Base-by-base conservation (phyloP, 371 early-diverging fungal species). In the Globomyces sp. region DNA sequence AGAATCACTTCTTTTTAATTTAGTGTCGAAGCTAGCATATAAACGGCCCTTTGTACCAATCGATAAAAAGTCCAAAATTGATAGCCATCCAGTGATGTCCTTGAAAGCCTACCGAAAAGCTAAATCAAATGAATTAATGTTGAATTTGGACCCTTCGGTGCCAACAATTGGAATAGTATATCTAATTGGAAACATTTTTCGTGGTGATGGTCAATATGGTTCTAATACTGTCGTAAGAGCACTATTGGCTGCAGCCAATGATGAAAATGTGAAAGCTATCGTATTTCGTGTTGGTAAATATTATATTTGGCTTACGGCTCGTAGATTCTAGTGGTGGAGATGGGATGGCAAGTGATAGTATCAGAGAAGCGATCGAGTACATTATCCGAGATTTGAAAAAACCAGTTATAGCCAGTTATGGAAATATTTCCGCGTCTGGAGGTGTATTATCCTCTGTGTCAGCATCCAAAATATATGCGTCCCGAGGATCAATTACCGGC, bases 401-500 rank as follows among this genome's bases (percentile, higher is more conserved):
- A 63, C 86, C 86, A 4, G 79, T 87, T 1, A 64, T 85, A 42
- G 86, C 85, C 39, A 80, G 80, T 66, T 84, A 79, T 55, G 85
- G 84, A 65, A 84, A 84, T 65, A 67, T 77, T 0, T 75, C 83
- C 11, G 87, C 87, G 0, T 81, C 81, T 1, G 88, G 88, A 9
- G 77, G 71, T 55, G 37, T 51, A 13, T 84, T 79, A 71, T 71
- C 78, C 10, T 76, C 82, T n/a, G 67, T 80, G 1, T 72, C 74
- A 40, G 80, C 80, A 60, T 72, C 69, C 45, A 71, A 73, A 39
- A 86, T 87, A 53, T 69, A 86, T 47, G 83, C 83, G n/a, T 74
- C 70, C 57, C 86, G 85, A 2, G 79, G 77, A 2, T 83, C 87
- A 0, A 72, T 87, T 8, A 87, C 88, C 1, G 88, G 88, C 51